A percentile compares a stretch with the other conserved stretches of the same genome.
phyloP scores from a whole-genome alignment of 2,329 filamentous ascomycete genomes.

The Annulohypoxylon truncatum region DNA sequence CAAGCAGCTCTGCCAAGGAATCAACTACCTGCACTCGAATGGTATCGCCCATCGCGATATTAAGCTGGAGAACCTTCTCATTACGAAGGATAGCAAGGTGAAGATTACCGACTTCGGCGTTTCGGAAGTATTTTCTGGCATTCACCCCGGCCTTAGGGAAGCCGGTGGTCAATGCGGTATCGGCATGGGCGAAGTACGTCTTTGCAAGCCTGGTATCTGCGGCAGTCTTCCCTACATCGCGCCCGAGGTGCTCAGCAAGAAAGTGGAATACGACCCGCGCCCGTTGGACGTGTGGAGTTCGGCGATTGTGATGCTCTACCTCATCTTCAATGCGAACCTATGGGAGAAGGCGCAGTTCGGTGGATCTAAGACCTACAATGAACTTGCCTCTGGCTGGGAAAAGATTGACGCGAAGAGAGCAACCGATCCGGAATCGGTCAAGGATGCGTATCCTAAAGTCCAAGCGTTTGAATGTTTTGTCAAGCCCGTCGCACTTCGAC shows the following conservation, averaged over 20 bases:
- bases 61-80: constrained; percentile 87
- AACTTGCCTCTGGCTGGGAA: constrained; percentile 75
- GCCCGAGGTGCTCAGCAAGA: constrained; percentile 81
- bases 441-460: constrained; percentile 74
- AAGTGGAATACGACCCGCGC: constrained; percentile 75
- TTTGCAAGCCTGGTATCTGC: constrained; percentile 83
- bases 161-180: constrained; percentile 79
- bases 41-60: constrained; percentile 92
- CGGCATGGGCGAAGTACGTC: constrained; percentile 76
- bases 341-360: constrained; percentile 74
- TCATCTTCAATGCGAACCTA: constrained; percentile 77
- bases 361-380: constrained; percentile 67
- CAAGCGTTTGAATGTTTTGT: constrained; percentile 72
- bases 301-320: constrained; percentile 83
- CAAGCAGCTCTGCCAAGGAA: constrained; percentile 86
- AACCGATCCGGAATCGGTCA: constrained; percentile 56
- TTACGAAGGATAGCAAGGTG: constrained; percentile 81
- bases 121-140: constrained; percentile 85
- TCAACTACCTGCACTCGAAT: constrained; percentile 83
- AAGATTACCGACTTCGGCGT: constrained; percentile 95
- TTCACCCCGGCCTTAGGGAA: constrained; percentile 80
- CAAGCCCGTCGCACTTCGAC: constrained; percentile 75
- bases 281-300: constrained; percentile 88
- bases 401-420: constrained; percentile 70
- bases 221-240: constrained; percentile 89